A percentile compares a stretch with the other conserved stretches of the same genome.
Evolutionary conservation across 176 grass and related monocot species (phyloP).

Genomic region (Neostapfia colusana): DNA sequence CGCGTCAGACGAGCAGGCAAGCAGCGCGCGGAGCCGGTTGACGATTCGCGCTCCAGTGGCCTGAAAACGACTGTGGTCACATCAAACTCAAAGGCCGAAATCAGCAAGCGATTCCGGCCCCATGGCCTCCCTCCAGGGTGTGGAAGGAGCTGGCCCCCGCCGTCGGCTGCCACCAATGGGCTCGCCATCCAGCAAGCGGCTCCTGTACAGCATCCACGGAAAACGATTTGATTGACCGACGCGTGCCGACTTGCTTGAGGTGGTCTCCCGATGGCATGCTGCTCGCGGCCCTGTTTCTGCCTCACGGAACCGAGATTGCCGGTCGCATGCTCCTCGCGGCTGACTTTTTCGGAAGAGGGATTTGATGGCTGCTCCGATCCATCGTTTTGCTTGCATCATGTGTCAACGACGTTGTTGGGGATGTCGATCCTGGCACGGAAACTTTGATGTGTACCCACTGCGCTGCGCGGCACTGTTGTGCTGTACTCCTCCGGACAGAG

Average conservation of each 20-base stretch:
- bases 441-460: not conserved
- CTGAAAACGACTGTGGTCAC: not conserved
- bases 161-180: slow-evolving; percentile 31
- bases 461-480: not conserved
- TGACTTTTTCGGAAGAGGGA: slow-evolving; percentile 7
- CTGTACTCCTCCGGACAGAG: not conserved
- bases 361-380: not conserved
- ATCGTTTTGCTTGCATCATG: not conserved
- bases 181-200: not conserved
- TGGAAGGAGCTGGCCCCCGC: slow-evolving; percentile 22
- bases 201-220: slow-evolving; percentile 21
- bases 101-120: not conserved
- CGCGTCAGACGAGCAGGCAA: not conserved
- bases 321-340: slow-evolving; percentile 15
- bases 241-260: not conserved
- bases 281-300: not conserved
- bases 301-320: not conserved
- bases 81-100: not conserved
- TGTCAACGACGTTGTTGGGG: slow-evolving; percentile 9
- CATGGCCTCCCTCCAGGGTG: not conserved
- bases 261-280: not conserved
- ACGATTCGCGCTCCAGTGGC: not conserved
- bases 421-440: slow-evolving; percentile 11
- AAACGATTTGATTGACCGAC: slow-evolving; percentile 19
- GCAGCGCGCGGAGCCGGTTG: too few species aligned